Evolutionary conservation across 352 stramenopile species (phyloP), one percentile per base, ranked within the genome.

Genomic region (Globisporangium camurandrum): DNA sequence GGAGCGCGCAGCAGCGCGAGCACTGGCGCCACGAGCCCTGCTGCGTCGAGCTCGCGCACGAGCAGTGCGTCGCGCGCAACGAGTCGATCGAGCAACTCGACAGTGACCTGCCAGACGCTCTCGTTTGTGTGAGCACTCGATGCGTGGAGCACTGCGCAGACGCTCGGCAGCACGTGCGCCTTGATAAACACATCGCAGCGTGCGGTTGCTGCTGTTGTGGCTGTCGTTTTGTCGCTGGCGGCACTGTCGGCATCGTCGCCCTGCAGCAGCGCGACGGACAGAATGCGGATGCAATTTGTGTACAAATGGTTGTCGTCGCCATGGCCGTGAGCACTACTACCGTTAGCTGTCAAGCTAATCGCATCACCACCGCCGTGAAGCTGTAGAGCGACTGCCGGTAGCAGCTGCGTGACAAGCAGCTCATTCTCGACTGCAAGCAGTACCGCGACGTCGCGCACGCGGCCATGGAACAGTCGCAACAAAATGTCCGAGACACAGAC

Each of bases 261-360:
- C 49, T 86, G 66, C 20, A 88, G 49, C 38, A 88, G 46, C 1
- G 75, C 49, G 27, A 65, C 34, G 45, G 75, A 75, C 30, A 88
- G 52, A 16, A 88, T 51, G 11, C 62, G 64, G 8, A 86, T 67
- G 19, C 70, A 86, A 38, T 69, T 81, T 14, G 66, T 53, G 3
- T 61, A 51, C 4, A 71, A 46, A 40, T 57, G 50, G 46, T 72
- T 46, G 36, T 67, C 51, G 37, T 36, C 33, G 22, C 49, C 27
- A 12, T 50, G 37, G 19, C 22, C 42, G 33, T 38, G 5, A 23
- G 6, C 4, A n/a, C 16, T 24, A 22, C 19, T 49, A 28, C 23
- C 46, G 17, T 48, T 45, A 9, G 23, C 46, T 22, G 33, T 37
- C 8, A 44, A 22, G 6, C 9, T 41, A 19, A 10, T 41, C 17